Base-by-base conservation (phyloP, 306 rosid species). In the Rosa multiflora region DNA sequence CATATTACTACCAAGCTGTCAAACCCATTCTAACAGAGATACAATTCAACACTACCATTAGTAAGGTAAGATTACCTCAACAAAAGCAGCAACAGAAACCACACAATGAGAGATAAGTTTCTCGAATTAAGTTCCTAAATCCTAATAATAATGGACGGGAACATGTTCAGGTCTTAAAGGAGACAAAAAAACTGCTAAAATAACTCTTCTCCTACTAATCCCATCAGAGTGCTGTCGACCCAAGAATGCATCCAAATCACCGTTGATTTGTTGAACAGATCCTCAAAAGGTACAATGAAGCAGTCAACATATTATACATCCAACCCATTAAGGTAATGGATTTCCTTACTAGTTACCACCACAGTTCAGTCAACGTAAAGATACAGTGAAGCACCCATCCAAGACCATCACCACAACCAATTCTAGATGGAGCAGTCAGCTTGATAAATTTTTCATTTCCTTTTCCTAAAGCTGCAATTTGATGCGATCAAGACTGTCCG, bases 401-500 rank as follows among this genome's bases (percentile, higher is more conserved):
- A 21, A 23, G 48, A 29, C 52, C 53, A 76, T 48, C 72, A 52
- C 71, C 72, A 69, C 17, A 58, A 51, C 77, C 20, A 21, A 76
- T 40, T 47, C 81, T 32, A 32, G 37, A 32, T 47, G 70, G 62
- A 67, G 52, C 59, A 11, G 53, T 77, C 72, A 44, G 76, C 70
- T 74, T 63, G 78, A 69, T 77, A 6, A 53, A 77, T 59, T 78
- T 48, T 26, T 37, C 32, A 13, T 14, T n/a, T 35, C 23, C 6
- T 35, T 11, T 13, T 49, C 18, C 62, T 49, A 42, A 79, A 79
- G 79, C 35, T 79, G 90, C 58, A 69, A 18, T 76, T 71, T 89
- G 76, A 93, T 84, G 46, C 87, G 83, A 80, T 89, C 96, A 62
- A 91, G 91, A 86, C 86, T 89, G 83, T 89, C 94, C 0, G 88